Conservation (phyloP, 2,329 filamentous ascomycete genomes). For the Nothophoma quercina region DNA sequence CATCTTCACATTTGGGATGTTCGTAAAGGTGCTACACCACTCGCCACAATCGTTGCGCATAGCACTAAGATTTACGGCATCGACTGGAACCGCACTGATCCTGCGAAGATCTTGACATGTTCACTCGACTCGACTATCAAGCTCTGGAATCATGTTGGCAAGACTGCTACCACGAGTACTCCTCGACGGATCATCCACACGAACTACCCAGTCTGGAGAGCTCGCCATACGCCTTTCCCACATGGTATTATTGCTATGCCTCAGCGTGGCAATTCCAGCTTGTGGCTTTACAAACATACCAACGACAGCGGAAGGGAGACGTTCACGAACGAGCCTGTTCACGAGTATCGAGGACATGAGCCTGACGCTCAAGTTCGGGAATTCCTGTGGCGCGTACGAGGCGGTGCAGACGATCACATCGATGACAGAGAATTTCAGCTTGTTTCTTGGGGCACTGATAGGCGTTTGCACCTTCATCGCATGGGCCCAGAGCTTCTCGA, state of each 20-base stretch:
- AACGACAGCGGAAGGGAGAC: conserved; percentile 47
- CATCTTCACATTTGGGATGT: conserved; percentile 91
- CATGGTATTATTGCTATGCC: conserved; percentile 89
- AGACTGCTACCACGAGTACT: conserved; percentile 55
- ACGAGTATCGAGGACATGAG: conserved; percentile 62
- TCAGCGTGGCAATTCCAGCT: conserved; percentile 82
- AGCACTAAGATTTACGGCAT: conserved; percentile 93
- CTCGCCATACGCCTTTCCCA: conserved; percentile 89
- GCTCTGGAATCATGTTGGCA: conserved; percentile 81
- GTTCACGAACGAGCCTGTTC: conserved; percentile 48
- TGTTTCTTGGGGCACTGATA: conserved; percentile 91
- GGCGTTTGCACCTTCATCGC: conserved; percentile 79
- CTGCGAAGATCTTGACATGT: conserved; percentile 80
- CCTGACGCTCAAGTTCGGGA: conserved; percentile 75
- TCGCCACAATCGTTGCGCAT: conserved; percentile 87
- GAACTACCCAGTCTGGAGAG: conserved; percentile 88
- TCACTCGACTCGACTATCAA: conserved; percentile 92
- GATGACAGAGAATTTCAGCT: conserved; percentile 91
- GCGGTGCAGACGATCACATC: conserved; percentile 67
- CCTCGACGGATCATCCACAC: conserved; percentile 74
- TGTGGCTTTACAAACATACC: conserved; percentile 81
- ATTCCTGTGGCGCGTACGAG: conserved; percentile 86
- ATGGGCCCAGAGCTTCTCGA: conserved; percentile 69
- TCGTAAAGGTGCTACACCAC: conserved; percentile 76
- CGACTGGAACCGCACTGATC: conserved; percentile 86